Percentiles rank a stretch among this genome's conserved stretches.
Conservation (phyloP, 2,329 filamentous ascomycete genomes). For the Calonectria pseudoreteaudii region DNA sequence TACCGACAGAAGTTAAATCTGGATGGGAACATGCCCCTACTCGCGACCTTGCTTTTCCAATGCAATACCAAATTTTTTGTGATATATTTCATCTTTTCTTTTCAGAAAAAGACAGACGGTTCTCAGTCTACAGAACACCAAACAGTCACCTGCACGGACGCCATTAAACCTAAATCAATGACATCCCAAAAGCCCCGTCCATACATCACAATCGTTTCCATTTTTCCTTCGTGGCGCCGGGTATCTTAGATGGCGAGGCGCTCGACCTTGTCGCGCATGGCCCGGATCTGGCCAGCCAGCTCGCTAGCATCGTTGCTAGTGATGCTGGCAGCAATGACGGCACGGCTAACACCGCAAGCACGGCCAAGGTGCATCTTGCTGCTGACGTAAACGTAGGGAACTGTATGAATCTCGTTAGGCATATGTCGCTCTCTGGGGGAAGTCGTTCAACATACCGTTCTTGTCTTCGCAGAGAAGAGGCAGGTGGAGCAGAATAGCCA, state of each 20-base stretch:
- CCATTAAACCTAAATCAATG: slow-evolving; percentile 28
- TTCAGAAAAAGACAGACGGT: slow-evolving; percentile 22
- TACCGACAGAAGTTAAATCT: slow-evolving; percentile 5
- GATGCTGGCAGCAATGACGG: slow-evolving; percentile 89
- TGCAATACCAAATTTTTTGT: slow-evolving; percentile 18
- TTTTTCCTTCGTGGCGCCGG: slow-evolving; percentile 29
- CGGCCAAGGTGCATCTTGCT: slow-evolving; percentile 88
- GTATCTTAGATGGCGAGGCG: slow-evolving; percentile 85
- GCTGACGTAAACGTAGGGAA: slow-evolving; percentile 75
- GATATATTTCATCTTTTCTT: slow-evolving; percentile 33
- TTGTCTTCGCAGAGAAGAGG: slow-evolving; percentile 90
- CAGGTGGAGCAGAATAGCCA: slow-evolving; percentile 90
- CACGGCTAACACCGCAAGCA: slow-evolving; percentile 88
- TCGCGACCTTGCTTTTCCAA: background rate
- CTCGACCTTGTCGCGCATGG: slow-evolving; percentile 95
- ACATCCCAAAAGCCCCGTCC: slow-evolving; percentile 2
- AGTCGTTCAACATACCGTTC: slow-evolving; percentile 54
- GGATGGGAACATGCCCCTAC: background rate
- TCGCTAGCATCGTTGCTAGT: slow-evolving; percentile 93
- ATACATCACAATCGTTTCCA: slow-evolving; percentile 5
- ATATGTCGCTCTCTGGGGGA: background rate
- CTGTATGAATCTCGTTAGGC: slow-evolving; percentile 34
- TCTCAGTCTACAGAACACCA: slow-evolving; percentile 33
- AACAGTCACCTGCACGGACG: slow-evolving; percentile 13
- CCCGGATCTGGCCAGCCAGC: slow-evolving; percentile 86